Conservation (phyloP, 352 stramenopile species). For the Phytophthora lateralis region DNA sequence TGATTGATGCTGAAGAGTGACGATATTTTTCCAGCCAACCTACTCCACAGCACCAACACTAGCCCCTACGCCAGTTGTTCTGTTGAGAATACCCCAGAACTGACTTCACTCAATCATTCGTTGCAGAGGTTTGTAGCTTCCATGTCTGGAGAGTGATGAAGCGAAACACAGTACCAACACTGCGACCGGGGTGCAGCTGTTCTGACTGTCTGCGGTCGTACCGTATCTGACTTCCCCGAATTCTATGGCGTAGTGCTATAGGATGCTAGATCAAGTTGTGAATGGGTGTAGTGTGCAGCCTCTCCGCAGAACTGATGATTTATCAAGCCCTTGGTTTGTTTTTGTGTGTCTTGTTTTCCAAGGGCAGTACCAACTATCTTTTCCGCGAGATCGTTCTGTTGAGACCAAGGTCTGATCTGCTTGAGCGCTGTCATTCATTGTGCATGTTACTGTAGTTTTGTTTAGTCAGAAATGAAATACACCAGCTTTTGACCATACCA, state of each 20-base stretch:
- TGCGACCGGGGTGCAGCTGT: too few species aligned
- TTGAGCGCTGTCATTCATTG: neutral
- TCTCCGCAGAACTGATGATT: too few species aligned
- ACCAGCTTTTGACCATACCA: too few species aligned
- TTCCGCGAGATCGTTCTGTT: slow-evolving; percentile 34
- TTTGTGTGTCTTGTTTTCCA: neutral
- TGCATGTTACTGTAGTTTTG: too few species aligned
- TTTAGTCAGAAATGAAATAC: too few species aligned
- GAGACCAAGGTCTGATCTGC: slow-evolving; percentile 25
- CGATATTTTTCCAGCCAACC: slow-evolving; percentile 15
- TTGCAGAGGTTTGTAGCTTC: neutral
- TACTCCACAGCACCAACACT: slow-evolving; percentile 25
- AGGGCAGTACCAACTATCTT: slow-evolving; percentile 34
- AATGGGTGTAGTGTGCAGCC: too few species aligned
- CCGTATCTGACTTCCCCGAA: too few species aligned
- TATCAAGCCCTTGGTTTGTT: neutral
- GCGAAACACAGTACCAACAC: too few species aligned
- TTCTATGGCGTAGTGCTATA: too few species aligned
- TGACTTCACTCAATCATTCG: slow-evolving; percentile 13
- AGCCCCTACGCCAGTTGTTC: slow-evolving; percentile 9
- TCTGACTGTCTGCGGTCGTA: too few species aligned
- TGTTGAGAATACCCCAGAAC: slow-evolving; percentile 19
- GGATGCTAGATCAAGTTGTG: too few species aligned
- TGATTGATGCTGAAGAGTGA: slow-evolving; percentile 10
- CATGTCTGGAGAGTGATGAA: neutral